These are phyloP conservation scores for Hyphodiscus sp. DNA, from an alignment of 2,329 filamentous ascomycete genomes.

Conservation along the genomic window DNA sequence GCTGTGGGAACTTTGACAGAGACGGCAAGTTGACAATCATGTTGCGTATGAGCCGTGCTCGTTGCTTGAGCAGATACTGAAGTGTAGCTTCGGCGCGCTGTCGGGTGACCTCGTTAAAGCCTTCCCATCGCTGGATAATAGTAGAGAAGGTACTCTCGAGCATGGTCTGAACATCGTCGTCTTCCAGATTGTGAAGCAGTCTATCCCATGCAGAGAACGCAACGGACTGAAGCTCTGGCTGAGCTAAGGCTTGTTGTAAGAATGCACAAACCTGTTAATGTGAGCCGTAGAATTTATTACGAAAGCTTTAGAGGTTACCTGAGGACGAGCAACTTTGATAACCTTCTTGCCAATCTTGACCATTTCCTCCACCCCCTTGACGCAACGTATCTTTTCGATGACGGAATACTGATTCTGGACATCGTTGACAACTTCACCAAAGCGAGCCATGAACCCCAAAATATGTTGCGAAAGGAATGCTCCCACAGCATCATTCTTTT, in stretches of 20 bases:
- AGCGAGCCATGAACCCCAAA: constrained; percentile 76
- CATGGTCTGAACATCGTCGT: constrained; percentile 71
- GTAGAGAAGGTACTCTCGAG: constrained; percentile 88
- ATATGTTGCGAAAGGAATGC: constrained; percentile 78
- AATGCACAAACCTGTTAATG: constrained; percentile 74
- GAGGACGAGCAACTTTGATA: constrained; percentile 74
- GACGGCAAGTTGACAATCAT: constrained; percentile 74
- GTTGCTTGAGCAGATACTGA: constrained; percentile 32
- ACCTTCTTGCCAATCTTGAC: constrained; percentile 68
- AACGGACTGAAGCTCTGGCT: constrained; percentile 65
- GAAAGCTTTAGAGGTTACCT: constrained; percentile 57
- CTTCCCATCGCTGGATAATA: constrained; percentile 72
- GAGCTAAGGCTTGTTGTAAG: constrained; percentile 73
- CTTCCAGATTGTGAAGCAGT: constrained; percentile 67
- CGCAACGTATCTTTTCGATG: constrained; percentile 68
- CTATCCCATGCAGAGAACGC: constrained; percentile 81
- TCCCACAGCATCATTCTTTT: constrained; percentile 54
- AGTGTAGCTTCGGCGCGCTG: constrained; percentile 57
- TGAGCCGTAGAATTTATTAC: too few species aligned
- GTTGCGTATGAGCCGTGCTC: constrained; percentile 48
- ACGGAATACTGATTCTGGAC: constrained; percentile 46
- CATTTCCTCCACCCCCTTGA: constrained; percentile 83
- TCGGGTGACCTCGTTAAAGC: constrained; percentile 56
- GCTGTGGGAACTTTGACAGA: constrained; percentile 59
- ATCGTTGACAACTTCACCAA: constrained; percentile 75